Evolutionary conservation across 169 alveolate genomes (phyloP), one percentile per base, ranked within the genome.

Genomic region (Cryptosporidium parvum): DNA sequence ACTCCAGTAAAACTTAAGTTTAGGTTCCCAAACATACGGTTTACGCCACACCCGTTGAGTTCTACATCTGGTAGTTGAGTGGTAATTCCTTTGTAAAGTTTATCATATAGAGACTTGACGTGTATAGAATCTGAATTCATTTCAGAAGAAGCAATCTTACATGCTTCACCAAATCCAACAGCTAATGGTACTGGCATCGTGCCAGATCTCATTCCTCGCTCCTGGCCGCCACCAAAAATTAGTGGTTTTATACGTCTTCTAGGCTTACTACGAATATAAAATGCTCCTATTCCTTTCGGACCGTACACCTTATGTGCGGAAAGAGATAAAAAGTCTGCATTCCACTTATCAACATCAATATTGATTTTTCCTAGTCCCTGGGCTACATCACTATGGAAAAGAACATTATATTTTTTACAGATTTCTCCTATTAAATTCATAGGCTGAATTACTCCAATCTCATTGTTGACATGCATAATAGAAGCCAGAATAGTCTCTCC

Each of bases 281-380:
- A 94, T 1, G 99, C 99, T n/a, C 99, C 99, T 23, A 97, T 95
- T 16, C 99, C 99, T 92, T 98, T 98, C n/a, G 99, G 99, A 21
- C 99, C 99, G 93, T 98, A 98, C 35, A 98, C 92, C 92, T 98
- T 98, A 94, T 98, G 99, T 1, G 97, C 99, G 31, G 98, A 96
- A 72, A 98, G 94, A 3, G 99, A 96, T 92, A 97, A 73, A 45
- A 97, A 92, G 89, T 97, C 99, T 44, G 97, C 96, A 59, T 95
- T 93, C 94, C 97, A 84, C 29, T 95, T 94, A 84, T 97, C 93
- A 12, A 97, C 99, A 91, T 97, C 98, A 35, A 98, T 94, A 1
- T 98, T 98, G 9, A 97, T 70, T 91, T 98, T 98, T 6, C 99
- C 99, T 18, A 96, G 93, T 39, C 97, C 97, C 91, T 97, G 96